A percentile compares a stretch with the other conserved stretches of the same genome.
Conservation (phyloP, 2,329 filamentous ascomycete genomes). For the Monosporascus sp. region DNA sequence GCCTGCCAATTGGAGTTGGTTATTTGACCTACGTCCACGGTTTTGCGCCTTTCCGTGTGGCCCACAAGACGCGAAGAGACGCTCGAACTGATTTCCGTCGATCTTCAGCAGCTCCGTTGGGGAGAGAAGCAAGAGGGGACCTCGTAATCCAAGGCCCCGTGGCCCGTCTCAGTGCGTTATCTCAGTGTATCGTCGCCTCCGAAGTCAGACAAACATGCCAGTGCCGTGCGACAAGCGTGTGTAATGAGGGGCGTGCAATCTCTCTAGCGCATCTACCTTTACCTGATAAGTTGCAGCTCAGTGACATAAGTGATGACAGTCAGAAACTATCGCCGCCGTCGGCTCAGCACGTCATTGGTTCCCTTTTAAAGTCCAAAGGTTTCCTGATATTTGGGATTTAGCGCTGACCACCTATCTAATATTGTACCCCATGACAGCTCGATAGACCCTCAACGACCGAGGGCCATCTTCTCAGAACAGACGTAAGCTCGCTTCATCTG, state of each 20-base stretch:
- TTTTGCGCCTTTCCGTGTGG: background rate
- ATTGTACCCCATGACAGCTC: background rate
- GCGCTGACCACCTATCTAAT: background rate
- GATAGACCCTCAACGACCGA: background rate
- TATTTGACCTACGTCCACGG: no score
- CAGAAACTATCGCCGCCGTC: background rate
- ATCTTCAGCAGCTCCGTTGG: background rate
- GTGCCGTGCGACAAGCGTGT: background rate
- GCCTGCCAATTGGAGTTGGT: background rate
- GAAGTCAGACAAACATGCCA: background rate
- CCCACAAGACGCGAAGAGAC: background rate
- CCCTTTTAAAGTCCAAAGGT: background rate
- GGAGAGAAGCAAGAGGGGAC: background rate
- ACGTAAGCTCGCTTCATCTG: background rate
- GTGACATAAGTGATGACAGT: no score
- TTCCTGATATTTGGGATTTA: background rate
- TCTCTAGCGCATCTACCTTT: background rate
- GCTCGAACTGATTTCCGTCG: background rate
- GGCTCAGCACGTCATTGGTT: background rate
- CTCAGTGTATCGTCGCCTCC: background rate
- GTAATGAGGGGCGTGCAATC: no score
- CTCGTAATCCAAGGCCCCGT: background rate
- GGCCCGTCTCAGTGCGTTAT: background rate
- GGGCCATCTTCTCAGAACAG: background rate
- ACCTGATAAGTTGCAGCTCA: background rate